Base-by-base conservation (phyloP, 768 basidiomycete genomes). In the Boletus eberwhitei region DNA sequence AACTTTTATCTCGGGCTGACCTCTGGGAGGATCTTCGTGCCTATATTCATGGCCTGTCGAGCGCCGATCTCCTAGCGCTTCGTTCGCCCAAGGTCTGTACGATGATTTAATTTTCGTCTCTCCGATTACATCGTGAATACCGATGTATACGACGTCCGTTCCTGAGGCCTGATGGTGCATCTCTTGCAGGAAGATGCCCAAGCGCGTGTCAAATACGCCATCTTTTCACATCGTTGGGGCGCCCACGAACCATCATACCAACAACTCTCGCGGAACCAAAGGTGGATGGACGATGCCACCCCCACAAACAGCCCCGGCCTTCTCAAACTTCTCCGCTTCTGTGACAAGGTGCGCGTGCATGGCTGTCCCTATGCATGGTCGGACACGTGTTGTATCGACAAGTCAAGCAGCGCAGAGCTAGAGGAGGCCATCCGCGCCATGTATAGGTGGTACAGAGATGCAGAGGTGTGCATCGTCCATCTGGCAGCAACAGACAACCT, bases 181-280 rank as follows among this genome's bases (percentile, higher is more conserved):
- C 38, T 26, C 4, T 53, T 17, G 6, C 39, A 60, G 59, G 52
- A 59, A 17, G 48, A 50, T 11, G 38, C 42, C 14, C 43, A 39
- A 42, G 24, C 22, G 6, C 52, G 52, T 7, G 19, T 59, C 44
- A 50, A 39, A 43, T 60, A 60, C 16, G 58, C 59, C n/a, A 45
- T 59, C 22, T 49, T 59, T 19, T 59, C 58, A 22, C 58, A 59
- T 29, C 58, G 58, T 8, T 59, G 51, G 58, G 58, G 51, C 8
- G 29, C 58, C 19, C 42, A 40, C 9, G 58, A 59, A 46, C 58
- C 51, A 6, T 35, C 51, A 2, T 40, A 53, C 16, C 42, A 59
- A 37, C 57, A 53, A 1, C 19, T 59, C 32, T 37, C 26, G 9
- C 50, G 8, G 19, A n/a, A 44, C 29, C 36, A 41, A 12, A 5